Evolutionary conservation across 768 basidiomycete species (phyloP).

Genomic region (Phylloporus arenicola): DNA sequence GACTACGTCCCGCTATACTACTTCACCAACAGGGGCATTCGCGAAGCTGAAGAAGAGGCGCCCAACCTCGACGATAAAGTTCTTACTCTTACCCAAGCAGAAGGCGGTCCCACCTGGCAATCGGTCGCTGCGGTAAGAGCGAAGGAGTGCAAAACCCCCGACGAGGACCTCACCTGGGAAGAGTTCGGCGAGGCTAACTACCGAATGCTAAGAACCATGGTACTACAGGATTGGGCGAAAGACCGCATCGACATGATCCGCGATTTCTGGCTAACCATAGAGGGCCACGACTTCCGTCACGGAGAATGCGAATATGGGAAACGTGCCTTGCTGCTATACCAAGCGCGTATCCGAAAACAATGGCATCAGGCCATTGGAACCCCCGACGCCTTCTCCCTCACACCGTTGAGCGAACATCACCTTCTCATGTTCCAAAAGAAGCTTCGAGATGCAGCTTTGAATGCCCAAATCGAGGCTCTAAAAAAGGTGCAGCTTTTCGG

Average conservation of each 20-base stretch:
- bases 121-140: not conserved
- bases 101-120: not conserved
- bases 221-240: not conserved
- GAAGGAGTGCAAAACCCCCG: not conserved
- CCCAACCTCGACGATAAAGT: no score
- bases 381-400: not conserved
- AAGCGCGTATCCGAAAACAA: not conserved
- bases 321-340: not conserved
- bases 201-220: not conserved
- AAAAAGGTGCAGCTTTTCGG: no score
- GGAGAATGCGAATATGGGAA: not conserved
- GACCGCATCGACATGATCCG: not conserved
- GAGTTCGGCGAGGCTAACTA: constrained; percentile 2
- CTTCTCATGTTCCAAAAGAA: not conserved
- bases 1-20: no score
- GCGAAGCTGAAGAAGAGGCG: no score
- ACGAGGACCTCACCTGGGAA: not conserved
- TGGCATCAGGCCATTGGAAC: no score
- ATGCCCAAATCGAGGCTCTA: not conserved
- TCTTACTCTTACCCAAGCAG: no score
- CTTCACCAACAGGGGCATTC: no score
- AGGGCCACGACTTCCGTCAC: not conserved
- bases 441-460: not conserved
- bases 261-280: not conserved
- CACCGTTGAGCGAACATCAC: not conserved